Evolutionary conservation across 495 filamentous ascomycete species (phyloP).

Genomic region (Aspergillus ostianus): DNA sequence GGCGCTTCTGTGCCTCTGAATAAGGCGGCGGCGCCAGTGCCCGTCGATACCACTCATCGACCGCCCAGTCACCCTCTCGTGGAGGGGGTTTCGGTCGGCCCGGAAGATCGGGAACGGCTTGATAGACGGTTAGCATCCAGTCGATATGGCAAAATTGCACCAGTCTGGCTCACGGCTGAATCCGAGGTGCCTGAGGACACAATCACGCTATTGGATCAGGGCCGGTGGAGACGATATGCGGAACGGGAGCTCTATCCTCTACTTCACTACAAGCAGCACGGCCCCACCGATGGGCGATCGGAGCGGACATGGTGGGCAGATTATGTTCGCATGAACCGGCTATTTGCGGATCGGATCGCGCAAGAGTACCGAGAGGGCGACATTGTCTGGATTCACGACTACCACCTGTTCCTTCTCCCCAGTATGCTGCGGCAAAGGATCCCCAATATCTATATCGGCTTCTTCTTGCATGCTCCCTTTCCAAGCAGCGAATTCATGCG

Average conservation of each 20-base stretch:
- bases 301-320: conserved; percentile 85
- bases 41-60: conserved; percentile 56
- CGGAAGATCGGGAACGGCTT: conserved; percentile 63
- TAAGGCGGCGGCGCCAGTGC: conserved; percentile 69
- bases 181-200: conserved; percentile 60
- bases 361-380: conserved; percentile 86
- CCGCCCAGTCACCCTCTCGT: conserved; percentile 53
- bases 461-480: conserved; percentile 90
- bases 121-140: conserved; percentile 67
- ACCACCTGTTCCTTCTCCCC: conserved; percentile 82
- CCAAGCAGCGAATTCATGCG: conserved; percentile 91
- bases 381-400: conserved; percentile 88
- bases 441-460: conserved; percentile 83
- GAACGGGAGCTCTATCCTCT: conserved; percentile 87
- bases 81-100: conserved; percentile 63
- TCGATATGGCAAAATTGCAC: conserved; percentile 67
- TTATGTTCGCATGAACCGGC: conserved; percentile 81
- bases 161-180: conserved; percentile 82
- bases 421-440: conserved; percentile 78
- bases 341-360: conserved; percentile 83
- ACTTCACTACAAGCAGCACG: conserved; percentile 91
- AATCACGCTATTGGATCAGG: conserved; percentile 71
- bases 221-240: conserved; percentile 80
- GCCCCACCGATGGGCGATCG: conserved; percentile 76
- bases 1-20: conserved; percentile 35